These are phyloP conservation scores for Gymnopilus junonius DNA, from an alignment of 768 basidiomycete genomes.

Conservation along the genomic window DNA sequence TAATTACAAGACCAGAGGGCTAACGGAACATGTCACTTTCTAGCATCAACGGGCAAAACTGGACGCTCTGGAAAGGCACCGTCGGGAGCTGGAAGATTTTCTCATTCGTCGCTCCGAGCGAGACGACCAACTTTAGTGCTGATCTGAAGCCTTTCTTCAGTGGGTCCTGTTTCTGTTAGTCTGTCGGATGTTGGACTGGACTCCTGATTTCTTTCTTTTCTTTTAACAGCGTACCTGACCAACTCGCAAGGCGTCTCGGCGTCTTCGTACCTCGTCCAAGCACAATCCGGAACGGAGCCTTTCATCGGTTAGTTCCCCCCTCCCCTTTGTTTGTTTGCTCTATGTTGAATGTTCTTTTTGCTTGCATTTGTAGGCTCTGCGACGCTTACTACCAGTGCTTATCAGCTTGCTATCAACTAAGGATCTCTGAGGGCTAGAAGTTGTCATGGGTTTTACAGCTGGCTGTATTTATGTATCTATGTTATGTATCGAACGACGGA, in stretches of 20 bases:
- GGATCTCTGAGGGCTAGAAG: not conserved
- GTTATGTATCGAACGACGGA: not conserved
- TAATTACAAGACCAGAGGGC: not conserved
- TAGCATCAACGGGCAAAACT: conserved; percentile 29
- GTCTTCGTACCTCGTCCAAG: conserved; percentile 37
- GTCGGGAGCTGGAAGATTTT: conserved; percentile 37
- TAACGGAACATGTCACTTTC: not conserved
- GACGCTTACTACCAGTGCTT: conserved; percentile 33
- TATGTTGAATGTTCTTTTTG: not conserved
- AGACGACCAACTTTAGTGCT: conserved; percentile 38
- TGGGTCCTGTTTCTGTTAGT: conserved; percentile 2
- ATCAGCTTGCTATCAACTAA: conserved; percentile 36
- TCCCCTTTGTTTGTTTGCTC: not conserved
- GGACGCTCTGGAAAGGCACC: conserved; percentile 37
- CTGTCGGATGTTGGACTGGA: not conserved
- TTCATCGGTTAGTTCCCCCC: conserved; percentile 29
- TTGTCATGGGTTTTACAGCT: not conserved
- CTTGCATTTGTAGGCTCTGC: conserved; percentile 27
- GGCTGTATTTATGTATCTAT: not conserved
- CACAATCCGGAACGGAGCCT: conserved; percentile 39
- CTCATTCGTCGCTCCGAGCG: conserved; percentile 38
- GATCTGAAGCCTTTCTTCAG: conserved; percentile 40
- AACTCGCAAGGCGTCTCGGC: conserved; percentile 34
- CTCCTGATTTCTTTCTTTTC: not conserved
- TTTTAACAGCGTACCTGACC: conserved; percentile 31